Conservation (phyloP, 1,284 basidiomycete species). For the Ceratobasidium sp. region DNA sequence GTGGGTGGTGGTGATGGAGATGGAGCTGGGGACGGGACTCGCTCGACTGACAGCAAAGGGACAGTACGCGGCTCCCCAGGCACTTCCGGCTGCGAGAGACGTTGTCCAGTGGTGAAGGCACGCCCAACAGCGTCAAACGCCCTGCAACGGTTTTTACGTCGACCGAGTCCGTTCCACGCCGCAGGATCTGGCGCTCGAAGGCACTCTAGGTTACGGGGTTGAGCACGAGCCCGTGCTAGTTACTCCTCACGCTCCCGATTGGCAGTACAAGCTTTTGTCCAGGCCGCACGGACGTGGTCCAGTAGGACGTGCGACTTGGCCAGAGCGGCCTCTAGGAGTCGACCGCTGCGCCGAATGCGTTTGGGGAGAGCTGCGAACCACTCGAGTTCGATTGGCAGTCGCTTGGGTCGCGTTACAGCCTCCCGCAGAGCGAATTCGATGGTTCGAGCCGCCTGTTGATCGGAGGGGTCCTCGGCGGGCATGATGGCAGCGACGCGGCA, state of each 20-base stretch:
- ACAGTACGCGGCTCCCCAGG: no score
- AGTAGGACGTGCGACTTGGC: background rate
- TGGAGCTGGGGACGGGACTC: no score
- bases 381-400: background rate
- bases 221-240: background rate
- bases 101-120: background rate
- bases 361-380: background rate
- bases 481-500: background rate
- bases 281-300: background rate
- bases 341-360: background rate
- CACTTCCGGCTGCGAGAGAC: background rate
- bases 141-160: background rate
- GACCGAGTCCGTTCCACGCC: background rate
- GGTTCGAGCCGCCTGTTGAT: background rate
- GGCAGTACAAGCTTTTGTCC: background rate
- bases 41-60: no score
- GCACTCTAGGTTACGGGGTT: background rate
- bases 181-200: background rate
- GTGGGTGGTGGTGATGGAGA: no score
- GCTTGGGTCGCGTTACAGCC: background rate
- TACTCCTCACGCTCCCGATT: background rate
- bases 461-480: background rate
- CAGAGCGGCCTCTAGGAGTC: background rate
- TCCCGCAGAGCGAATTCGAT: background rate
- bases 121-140: slow-evolving; percentile 2